Conservation (phyloP, 305 asterid species). For the Ilex paraguariensis region DNA sequence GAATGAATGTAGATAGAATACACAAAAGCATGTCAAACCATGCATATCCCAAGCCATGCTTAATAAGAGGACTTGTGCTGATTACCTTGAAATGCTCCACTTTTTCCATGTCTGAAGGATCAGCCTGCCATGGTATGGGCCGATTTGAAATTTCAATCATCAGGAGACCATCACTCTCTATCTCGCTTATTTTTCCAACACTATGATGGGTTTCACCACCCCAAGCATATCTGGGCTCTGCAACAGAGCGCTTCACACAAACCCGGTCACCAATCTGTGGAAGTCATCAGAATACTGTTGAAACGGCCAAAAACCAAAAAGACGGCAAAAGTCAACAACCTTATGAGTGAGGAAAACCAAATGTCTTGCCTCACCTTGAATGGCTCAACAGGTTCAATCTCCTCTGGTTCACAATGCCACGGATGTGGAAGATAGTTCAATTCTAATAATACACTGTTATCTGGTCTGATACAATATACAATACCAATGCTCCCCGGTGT, state of each 20-base stretch:
- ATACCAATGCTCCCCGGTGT: conserved; percentile 95
- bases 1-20: conserved; percentile 13
- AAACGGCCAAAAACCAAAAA: background rate
- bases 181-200: conserved; percentile 83
- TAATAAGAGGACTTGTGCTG: conserved; percentile 5
- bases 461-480: conserved; percentile 85
- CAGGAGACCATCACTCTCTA: conserved; percentile 88
- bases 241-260: conserved; percentile 94
- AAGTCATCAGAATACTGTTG: background rate
- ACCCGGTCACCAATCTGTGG: conserved; percentile 86
- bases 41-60: conserved; percentile 8
- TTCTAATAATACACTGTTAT: conserved; percentile 72
- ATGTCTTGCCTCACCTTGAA: conserved; percentile 60
- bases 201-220: conserved; percentile 99
- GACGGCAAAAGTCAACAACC: background rate
- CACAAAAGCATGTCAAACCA: conserved; percentile 7
- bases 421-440: conserved; percentile 91
- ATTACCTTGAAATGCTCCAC: conserved; percentile 88
- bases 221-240: conserved; percentile 98
- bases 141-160: conserved; percentile 77
- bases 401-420: conserved; percentile 99
- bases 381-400: conserved; percentile 91
- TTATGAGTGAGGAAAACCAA: background rate
- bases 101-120: conserved; percentile 99
- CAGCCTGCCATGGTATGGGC: conserved; percentile 94